A percentile compares a stretch with the other conserved stretches of the same genome.
Conservation (phyloP, 2,329 filamentous ascomycete species). For the Stachybotrys elegans region DNA sequence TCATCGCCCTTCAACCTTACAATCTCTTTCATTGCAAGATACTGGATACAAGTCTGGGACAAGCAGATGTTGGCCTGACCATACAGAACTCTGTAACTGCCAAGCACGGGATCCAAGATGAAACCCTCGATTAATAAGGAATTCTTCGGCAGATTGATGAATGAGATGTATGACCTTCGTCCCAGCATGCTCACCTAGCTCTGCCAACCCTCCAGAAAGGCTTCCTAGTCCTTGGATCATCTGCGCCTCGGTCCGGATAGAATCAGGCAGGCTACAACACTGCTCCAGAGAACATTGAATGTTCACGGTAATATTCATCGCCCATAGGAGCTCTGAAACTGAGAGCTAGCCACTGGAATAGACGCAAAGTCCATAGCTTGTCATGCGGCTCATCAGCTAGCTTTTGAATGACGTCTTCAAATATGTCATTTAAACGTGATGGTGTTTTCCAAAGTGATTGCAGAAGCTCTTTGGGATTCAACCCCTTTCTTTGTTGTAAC, state of each 20-base stretch:
- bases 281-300: not conserved
- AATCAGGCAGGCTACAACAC: not conserved
- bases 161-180: constrained; percentile 1
- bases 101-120: not conserved
- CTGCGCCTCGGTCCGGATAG: not conserved
- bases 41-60: not conserved
- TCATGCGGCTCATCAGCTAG: not conserved
- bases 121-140: not conserved
- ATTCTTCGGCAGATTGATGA: constrained; percentile 1
- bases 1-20: not conserved
- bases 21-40: constrained; percentile 1
- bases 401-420: not conserved
- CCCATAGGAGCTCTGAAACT: not conserved
- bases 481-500: not conserved
- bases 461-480: not conserved
- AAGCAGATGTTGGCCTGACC: not conserved
- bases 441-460: not conserved
- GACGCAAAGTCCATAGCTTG: not conserved
- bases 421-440: not conserved
- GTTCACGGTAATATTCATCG: not conserved
- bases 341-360: not conserved
- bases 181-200: constrained; percentile 6
- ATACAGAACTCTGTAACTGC: not conserved
- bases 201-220: not conserved
- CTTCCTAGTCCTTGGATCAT: constrained; percentile 10